Evolutionary conservation across 2,329 filamentous ascomycete species (phyloP).

Genomic region (Trichoderma arundinaceum): DNA sequence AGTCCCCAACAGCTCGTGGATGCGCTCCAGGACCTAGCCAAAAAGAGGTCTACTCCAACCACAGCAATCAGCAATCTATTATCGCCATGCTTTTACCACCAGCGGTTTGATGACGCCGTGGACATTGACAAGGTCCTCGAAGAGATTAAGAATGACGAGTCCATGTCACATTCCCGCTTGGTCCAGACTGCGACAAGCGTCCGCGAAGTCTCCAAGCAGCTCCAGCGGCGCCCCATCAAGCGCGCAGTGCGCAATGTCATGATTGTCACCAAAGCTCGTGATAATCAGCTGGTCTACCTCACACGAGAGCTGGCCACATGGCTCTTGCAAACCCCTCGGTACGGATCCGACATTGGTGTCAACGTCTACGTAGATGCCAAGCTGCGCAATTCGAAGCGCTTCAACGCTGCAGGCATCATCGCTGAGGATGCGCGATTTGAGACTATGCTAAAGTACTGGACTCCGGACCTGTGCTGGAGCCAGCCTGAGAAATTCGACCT

Average conservation of each 20-base stretch:
- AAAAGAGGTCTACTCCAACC: slow-evolving; percentile 45
- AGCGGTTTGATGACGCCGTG: slow-evolving; percentile 93
- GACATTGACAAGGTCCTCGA: slow-evolving; percentile 94
- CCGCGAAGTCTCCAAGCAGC: slow-evolving; percentile 91
- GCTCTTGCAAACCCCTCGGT: slow-evolving; percentile 86
- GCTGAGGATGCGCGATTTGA: slow-evolving; percentile 77
- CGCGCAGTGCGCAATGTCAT: slow-evolving; percentile 92
- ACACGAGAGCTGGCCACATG: slow-evolving; percentile 88
- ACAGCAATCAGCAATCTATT: slow-evolving; percentile 68
- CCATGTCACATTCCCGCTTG: slow-evolving; percentile 89
- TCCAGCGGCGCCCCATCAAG: slow-evolving; percentile 89
- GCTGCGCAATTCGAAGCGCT: slow-evolving; percentile 84
- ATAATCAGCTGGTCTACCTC: slow-evolving; percentile 88
- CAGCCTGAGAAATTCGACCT: slow-evolving; percentile 95
- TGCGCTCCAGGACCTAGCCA: slow-evolving; percentile 60
- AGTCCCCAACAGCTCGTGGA: slow-evolving; percentile 65
- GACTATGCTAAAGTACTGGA: slow-evolving; percentile 93
- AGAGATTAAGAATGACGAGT: slow-evolving; percentile 88
- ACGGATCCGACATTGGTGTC: slow-evolving; percentile 87
- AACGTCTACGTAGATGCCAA: slow-evolving; percentile 99
- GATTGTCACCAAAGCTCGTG: slow-evolving; percentile 97
- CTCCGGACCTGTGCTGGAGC: slow-evolving; percentile 91
- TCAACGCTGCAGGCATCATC: slow-evolving; percentile 75
- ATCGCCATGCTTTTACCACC: slow-evolving; percentile 97
- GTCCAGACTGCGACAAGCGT: slow-evolving; percentile 96